These are phyloP conservation scores for Ottelia alismoides DNA, from an alignment of 106 monocot species.

Conservation along the genomic window DNA sequence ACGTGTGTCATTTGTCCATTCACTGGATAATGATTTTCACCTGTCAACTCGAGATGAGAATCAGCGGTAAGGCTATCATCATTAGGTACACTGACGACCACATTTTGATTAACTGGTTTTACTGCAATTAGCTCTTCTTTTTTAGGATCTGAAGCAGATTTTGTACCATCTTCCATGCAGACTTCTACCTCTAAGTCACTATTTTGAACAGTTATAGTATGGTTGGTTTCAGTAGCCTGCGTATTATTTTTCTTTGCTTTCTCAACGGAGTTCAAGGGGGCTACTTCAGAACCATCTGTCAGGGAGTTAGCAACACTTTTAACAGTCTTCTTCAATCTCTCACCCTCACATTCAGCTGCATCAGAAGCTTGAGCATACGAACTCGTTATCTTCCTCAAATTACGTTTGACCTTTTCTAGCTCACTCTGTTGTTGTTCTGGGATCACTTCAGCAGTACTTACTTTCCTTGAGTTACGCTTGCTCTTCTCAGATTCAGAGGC, in stretches of 20 bases:
- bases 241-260: conserved; percentile 21
- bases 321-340: conserved; percentile 16
- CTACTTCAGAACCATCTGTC: conserved; percentile 13
- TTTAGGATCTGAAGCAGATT: background rate
- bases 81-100: conserved; percentile 4
- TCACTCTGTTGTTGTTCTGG: no score
- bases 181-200: background rate
- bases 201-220: background rate
- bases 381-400: conserved; percentile 64
- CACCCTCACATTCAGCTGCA: conserved; percentile 20
- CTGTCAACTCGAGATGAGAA: conserved; percentile 10
- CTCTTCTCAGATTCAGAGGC: no score
- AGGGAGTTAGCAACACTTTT: conserved; percentile 11
- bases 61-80: conserved; percentile 16
- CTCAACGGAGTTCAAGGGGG: conserved; percentile 17
- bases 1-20: conserved; percentile 23
- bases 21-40: conserved; percentile 14
- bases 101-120: conserved; percentile 7
- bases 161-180: background rate
- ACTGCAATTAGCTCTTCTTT: conserved; percentile 13
- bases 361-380: conserved; percentile 31
- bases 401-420: conserved; percentile 88
- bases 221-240: conserved; percentile 11
- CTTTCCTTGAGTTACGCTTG: no score
- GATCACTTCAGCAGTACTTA: no score